Evolutionary conservation across 192 early-diverging fungal species (phyloP), one percentile per base, ranked within the genome.

Genomic region (Coemansia sp.): DNA sequence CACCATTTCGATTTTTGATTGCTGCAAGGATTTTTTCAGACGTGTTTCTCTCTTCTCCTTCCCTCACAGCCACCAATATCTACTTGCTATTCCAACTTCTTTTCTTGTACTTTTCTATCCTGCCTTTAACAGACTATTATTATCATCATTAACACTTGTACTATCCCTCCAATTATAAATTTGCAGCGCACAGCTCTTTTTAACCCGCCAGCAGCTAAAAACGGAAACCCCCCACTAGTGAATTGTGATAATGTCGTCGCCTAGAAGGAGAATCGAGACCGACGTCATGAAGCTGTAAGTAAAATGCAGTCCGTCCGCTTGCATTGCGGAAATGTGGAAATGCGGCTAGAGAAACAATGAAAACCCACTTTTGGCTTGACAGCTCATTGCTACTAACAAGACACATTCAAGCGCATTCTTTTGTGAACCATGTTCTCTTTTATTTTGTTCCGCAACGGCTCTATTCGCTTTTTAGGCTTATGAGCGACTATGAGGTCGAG

Each of bases 401-500:
- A 10, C 10, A 35, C 34, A 35, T 35, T 35, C 34, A 35, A 35
- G 34, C 4, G 34, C 34, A 35, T 7, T 35, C 10, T 10, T 35
- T 10, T n/a, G n/a, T n/a, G n/a, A n/a, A n/a, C n/a, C n/a, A n/a
- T n/a, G n/a, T n/a, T 35, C 34, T 4, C 4, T 35, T 35, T 35
- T 35, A 4, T 35, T 35, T 10, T 35, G 34, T 35, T 35, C 5
- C 34, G 10, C 34, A 43, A 21, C 29, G 26, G 26, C 9, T 39
- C 30, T 37, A n/a, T 13, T 48, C 39, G 23, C 52, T 35, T 28
- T 46, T 39, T 80, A 98, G 96, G 60, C 85, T 99, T 12, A 99
- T 99, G 97, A 94, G 93, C 81, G 96, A 99, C 84, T 98, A 98
- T 83, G 95, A 99, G 77, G 96, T 99, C 28, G 94, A 91, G 26